phyloP scores from a whole-genome alignment of 805 yeast species.

The Wickerhamomyces xylosicus region DNA sequence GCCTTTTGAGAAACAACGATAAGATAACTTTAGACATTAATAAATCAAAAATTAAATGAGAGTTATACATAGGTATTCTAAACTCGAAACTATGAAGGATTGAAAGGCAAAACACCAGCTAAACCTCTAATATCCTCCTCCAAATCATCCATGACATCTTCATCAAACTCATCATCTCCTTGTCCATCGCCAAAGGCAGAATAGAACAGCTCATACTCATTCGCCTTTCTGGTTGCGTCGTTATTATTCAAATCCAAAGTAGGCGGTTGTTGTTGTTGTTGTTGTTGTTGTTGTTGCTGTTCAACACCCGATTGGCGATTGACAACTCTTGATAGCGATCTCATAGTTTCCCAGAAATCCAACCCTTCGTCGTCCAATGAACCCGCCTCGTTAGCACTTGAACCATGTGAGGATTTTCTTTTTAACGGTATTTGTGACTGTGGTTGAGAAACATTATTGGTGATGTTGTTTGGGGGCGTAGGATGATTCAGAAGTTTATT shows the following conservation, averaged over 20 bases:
- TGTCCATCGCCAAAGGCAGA: not conserved
- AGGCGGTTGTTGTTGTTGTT: not conserved
- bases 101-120: constrained; percentile 14
- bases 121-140: constrained; percentile 15
- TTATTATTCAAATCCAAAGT: not conserved
- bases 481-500: constrained; percentile 32
- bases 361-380: constrained; percentile 46
- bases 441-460: constrained; percentile 12
- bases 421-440: constrained; percentile 13
- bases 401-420: not conserved
- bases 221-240: not conserved
- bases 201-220: not conserved
- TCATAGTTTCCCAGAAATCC: constrained; percentile 66
- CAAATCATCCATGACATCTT: constrained; percentile 8
- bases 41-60: no score
- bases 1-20: no score
- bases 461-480: not conserved
- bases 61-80: not conserved
- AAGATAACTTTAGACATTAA: no score
- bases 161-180: constrained; percentile 8
- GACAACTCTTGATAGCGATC: constrained; percentile 38
- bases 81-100: constrained; percentile 12
- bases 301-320: constrained; percentile 2
- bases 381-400: constrained; percentile 2
- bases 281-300: not conserved